These are phyloP conservation scores for Perkinsus olseni DNA, from an alignment of 169 alveolate genomes.

Conservation along the genomic window DNA sequence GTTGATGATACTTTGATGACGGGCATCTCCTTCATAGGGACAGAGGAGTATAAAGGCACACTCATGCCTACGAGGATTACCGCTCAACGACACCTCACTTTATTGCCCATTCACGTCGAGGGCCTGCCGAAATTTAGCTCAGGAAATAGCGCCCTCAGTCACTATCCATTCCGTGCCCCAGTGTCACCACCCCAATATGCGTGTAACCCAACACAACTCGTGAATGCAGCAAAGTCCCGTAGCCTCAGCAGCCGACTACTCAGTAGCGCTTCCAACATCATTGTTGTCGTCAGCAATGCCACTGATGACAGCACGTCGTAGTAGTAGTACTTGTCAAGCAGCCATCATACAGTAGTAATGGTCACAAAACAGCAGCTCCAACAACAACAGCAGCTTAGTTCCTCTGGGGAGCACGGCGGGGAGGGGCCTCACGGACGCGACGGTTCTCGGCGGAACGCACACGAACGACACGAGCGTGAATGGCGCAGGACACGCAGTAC, in stretches of 20 bases:
- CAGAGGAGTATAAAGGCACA: neutral
- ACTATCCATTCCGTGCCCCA: no score
- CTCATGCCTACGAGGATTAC: neutral
- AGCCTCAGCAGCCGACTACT: constrained; percentile 5
- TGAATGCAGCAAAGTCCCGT: neutral
- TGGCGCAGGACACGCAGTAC: constrained; percentile 99
- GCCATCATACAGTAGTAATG: neutral
- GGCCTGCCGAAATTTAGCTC: no score
- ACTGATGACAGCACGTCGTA: neutral
- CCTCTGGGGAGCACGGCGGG: constrained; percentile 28
- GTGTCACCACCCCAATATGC: no score
- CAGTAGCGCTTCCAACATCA: neutral
- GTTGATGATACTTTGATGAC: no score
- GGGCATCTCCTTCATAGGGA: neutral
- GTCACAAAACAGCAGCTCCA: no score
- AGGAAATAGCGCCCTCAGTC: no score
- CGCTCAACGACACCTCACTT: no score
- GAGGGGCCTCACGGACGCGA: constrained; percentile 56
- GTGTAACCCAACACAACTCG: neutral
- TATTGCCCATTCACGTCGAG: no score
- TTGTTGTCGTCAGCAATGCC: neutral
- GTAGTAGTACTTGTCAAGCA: neutral
- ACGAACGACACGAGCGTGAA: constrained; percentile 97
- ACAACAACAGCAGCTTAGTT: neutral
- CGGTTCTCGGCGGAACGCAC: constrained; percentile 79